Base-by-base conservation (phyloP, 73 alveolate genomes). In the Paramecium caudatum region DNA sequence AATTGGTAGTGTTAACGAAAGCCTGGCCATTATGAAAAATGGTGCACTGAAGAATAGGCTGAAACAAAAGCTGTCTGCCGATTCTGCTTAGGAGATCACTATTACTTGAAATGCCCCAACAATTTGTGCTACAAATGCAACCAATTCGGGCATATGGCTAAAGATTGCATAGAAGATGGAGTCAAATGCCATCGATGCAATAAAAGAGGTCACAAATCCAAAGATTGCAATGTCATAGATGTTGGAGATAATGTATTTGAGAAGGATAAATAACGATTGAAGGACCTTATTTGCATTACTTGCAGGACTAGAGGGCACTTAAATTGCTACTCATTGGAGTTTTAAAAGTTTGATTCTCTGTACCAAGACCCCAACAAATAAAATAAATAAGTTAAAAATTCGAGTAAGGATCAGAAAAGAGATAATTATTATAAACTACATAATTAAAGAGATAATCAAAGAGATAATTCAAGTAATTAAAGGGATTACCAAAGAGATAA, bases 1-100 rank as follows among this genome's bases (percentile, higher is more conserved):
- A 74, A 41, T 39, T 23, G 46, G 16, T 74, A 68, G 17, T 55
- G 50, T 19, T 74, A 74, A 41, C 69, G 32, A 41, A 74, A 74
- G 88, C 88, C 88, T 39, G 88, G 88, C 39, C 88, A 74, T 74
- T 74, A 16, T 74, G 88, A 74, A 43, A 74, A 43, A 74, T 74
- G 88, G 88, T 74, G 88, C 43, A 68, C 43, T 37, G 88, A 74
- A 37, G 88, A 74, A 17, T 13, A 36, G 49, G 88, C 39, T 41
- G 88, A 74, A 37, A 3, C 47, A 39, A 37, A 74, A 41, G 19
- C 17, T 46, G 19, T 47, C 6, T 74, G 88, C 43, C 43, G 47
- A 21, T 74, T 27, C 43, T 74, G 88, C 15, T 45, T 74, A n/a
- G 65, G 88, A 12, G 83, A 65, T 65, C 88, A 74, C 19, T 45